Evolutionary conservation across 176 grass and related monocot genomes (phyloP).

Genomic region (Poa annua): DNA sequence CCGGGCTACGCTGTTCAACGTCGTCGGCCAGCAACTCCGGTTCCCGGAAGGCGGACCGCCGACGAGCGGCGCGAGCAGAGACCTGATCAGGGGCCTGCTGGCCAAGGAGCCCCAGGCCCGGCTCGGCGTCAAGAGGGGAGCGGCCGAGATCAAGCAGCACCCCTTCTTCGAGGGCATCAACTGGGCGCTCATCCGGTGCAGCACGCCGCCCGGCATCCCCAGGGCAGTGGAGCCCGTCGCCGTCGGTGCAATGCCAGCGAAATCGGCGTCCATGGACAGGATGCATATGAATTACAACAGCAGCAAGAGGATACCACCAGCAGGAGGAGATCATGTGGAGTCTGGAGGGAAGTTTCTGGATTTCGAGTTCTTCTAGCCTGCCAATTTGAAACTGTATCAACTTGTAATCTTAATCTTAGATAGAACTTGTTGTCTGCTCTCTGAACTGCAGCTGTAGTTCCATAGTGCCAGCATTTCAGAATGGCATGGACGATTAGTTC

Average conservation of each 20-base stretch:
- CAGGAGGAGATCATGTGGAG: constrained; percentile 19
- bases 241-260: not conserved
- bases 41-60: constrained; percentile 55
- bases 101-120: constrained; percentile 67
- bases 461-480: constrained; percentile 21
- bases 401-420: constrained; percentile 17
- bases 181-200: constrained; percentile 79
- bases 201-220: constrained; percentile 65
- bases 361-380: constrained; percentile 65
- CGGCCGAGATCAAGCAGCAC: constrained; percentile 75
- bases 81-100: constrained; percentile 61
- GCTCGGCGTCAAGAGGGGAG: constrained; percentile 66
- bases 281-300: constrained; percentile 26
- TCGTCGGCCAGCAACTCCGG: constrained; percentile 72
- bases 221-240: constrained; percentile 44
- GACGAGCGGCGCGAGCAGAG: constrained; percentile 58
- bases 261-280: constrained; percentile 23
- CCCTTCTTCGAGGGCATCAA: constrained; percentile 70
- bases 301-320: constrained; percentile 40
- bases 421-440: not conserved
- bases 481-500: constrained; percentile 19
- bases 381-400: not conserved
- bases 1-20: constrained; percentile 74
- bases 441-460: constrained; percentile 15
- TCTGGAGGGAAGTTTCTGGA: constrained; percentile 67